Conservation (phyloP, 768 basidiomycete genomes). For the Pholiota microspora region DNA sequence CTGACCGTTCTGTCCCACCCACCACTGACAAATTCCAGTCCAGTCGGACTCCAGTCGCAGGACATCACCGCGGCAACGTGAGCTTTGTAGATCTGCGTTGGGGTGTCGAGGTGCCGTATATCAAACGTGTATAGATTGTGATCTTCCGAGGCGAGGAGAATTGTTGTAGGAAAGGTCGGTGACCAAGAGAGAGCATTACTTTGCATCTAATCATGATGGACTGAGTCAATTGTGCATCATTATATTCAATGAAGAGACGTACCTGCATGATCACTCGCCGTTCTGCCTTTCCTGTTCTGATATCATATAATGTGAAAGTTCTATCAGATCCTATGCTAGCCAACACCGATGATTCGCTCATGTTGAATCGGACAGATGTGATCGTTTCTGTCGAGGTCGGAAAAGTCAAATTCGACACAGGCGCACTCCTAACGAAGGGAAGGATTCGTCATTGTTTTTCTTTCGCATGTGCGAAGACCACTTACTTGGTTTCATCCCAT, state of each 20-base stretch:
- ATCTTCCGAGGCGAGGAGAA: conserved; percentile 96
- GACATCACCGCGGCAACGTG: conserved; percentile 97
- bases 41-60: conserved; percentile 97
- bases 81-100: conserved; percentile 93
- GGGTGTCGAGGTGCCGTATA: conserved; percentile 75
- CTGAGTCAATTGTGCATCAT: background rate
- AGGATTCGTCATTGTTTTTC: conserved; percentile 4
- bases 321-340: conserved; percentile 94
- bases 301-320: conserved; percentile 94
- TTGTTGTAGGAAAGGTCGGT: conserved; percentile 88
- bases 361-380: conserved; percentile 86
- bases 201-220: conserved; percentile 55
- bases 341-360: conserved; percentile 91
- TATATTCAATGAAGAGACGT: conserved; percentile 1
- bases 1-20: conserved; percentile 95
- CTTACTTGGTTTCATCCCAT: conserved; percentile 97
- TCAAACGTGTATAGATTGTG: conserved; percentile 99
- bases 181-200: conserved; percentile 93
- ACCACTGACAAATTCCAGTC: conserved; percentile 92
- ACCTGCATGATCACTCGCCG: conserved; percentile 89
- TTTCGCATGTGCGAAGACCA: conserved; percentile 1
- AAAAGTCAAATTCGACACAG: conserved; percentile 85
- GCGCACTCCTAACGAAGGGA: conserved; percentile 61
- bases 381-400: conserved; percentile 88
- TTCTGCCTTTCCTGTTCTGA: conserved; percentile 95